These are phyloP conservation scores for Sporobolus alterniflorus DNA, from an alignment of 202 grass and related monocot species.

Conservation along the genomic window DNA sequence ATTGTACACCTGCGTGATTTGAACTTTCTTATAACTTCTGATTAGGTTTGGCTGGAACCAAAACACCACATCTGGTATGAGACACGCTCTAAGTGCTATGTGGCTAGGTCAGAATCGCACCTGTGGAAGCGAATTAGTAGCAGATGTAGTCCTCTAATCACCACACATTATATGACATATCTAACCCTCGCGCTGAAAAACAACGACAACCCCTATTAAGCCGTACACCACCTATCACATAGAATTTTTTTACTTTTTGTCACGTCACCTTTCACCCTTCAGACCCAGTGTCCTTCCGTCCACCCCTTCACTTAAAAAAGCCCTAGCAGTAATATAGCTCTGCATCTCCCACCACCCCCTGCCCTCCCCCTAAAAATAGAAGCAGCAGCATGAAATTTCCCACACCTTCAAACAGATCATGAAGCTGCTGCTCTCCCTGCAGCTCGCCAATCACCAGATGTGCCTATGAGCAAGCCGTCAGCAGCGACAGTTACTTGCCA, in stretches of 20 bases:
- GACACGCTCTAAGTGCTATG: conserved; percentile 6
- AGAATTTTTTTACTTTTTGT: conserved; percentile 65
- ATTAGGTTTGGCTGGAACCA: neutral
- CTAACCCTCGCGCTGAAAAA: neutral
- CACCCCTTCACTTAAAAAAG: conserved; percentile 48
- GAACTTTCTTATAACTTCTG: too few species aligned
- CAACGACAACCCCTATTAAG: conserved; percentile 6
- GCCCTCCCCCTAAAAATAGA: neutral
- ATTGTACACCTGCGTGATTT: too few species aligned
- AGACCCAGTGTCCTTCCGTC: conserved; percentile 44
- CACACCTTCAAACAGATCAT: conserved; percentile 40
- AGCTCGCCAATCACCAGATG: conserved; percentile 41
- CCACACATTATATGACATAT: neutral
- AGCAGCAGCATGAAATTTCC: neutral
- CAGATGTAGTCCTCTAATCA: conserved; percentile 15
- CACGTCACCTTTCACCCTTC: conserved; percentile 72
- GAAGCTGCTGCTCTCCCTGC: conserved; percentile 43
- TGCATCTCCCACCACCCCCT: conserved; percentile 42
- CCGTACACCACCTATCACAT: conserved; percentile 42
- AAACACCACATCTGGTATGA: neutral
- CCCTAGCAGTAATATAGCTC: conserved; percentile 46
- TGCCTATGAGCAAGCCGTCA: conserved; percentile 50
- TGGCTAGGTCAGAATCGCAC: conserved; percentile 9
- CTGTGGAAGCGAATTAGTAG: conserved; percentile 12
- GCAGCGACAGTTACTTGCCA: conserved; percentile 8